phyloP scores from a whole-genome alignment of 225 moss, liverwort and hornwort genomes.

The Anthoceros angustus region DNA sequence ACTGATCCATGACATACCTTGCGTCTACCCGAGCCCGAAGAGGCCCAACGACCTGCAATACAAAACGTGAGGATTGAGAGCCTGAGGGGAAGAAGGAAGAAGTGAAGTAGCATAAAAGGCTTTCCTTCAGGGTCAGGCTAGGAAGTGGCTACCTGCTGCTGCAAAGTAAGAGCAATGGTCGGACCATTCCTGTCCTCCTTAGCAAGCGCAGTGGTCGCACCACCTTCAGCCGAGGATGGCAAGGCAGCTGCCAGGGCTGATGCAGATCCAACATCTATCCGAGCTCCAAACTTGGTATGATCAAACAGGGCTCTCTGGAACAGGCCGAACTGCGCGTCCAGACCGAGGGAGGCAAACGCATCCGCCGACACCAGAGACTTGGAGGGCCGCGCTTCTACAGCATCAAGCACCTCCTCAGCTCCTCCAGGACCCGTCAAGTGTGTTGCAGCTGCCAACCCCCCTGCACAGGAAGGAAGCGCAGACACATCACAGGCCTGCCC shows the following conservation, averaged over 20 bases:
- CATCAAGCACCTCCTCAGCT: slow-evolving; percentile 10
- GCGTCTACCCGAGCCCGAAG: slow-evolving; percentile 59
- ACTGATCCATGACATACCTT: slow-evolving; percentile 44
- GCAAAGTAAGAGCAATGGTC: slow-evolving; percentile 43
- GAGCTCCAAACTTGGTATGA: slow-evolving; percentile 53
- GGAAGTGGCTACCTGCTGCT: slow-evolving; percentile 50
- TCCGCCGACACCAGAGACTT: slow-evolving; percentile 23
- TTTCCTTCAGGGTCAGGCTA: background rate
- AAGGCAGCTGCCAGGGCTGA: slow-evolving; percentile 33
- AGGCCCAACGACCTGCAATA: slow-evolving; percentile 53
- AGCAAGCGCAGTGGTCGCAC: slow-evolving; percentile 6
- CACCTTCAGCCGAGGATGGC: slow-evolving; percentile 11
- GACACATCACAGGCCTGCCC: background rate
- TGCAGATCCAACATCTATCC: slow-evolving; percentile 52
- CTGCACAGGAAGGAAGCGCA: background rate
- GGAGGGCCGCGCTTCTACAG: slow-evolving; percentile 10
- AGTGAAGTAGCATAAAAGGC: background rate
- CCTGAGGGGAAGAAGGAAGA: background rate
- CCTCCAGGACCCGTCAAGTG: background rate
- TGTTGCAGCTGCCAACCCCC: background rate
- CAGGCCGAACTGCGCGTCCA: slow-evolving; percentile 56
- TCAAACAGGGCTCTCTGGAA: slow-evolving; percentile 47
- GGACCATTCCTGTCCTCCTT: slow-evolving; percentile 25
- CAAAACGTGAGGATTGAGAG: background rate
- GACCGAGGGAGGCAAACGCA: slow-evolving; percentile 49